phyloP scores from a whole-genome alignment of 176 grass and related monocot genomes.

The Aegilops umbellulata region DNA sequence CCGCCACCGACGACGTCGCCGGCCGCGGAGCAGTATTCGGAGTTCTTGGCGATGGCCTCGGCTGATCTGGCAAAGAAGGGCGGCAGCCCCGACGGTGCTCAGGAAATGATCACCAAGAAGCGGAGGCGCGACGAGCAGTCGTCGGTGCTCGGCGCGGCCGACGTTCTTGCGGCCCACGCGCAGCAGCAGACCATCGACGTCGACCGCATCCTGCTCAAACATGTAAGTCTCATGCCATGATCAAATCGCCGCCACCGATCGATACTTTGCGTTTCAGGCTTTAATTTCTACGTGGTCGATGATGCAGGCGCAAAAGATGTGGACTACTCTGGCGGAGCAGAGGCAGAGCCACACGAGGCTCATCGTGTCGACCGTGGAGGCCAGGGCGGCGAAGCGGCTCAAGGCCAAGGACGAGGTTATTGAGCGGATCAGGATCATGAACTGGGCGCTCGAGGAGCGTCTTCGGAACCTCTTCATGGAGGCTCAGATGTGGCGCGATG shows the following conservation, averaged over 20 bases:
- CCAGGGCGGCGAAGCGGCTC: constrained; percentile 37
- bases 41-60: background rate
- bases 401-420: constrained; percentile 42
- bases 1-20: background rate
- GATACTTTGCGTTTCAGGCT: too few relatives aligned
- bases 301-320: too few relatives aligned
- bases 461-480: constrained; percentile 34
- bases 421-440: constrained; percentile 26
- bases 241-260: background rate
- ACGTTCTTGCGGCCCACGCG: constrained; percentile 11
- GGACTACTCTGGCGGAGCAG: too few relatives aligned
- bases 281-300: too few relatives aligned
- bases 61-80: constrained; percentile 35
- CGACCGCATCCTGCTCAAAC: constrained; percentile 52
- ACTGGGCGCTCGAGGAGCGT: constrained; percentile 52
- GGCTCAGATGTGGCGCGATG: constrained; percentile 57
- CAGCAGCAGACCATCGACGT: constrained; percentile 53
- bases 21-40: background rate
- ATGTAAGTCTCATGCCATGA: constrained; percentile 42
- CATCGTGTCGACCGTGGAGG: too few relatives aligned
- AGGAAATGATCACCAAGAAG: constrained; percentile 9
- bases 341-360: too few relatives aligned
- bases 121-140: constrained; percentile 22
- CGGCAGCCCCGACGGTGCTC: constrained; percentile 35
- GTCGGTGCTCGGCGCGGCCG: background rate